Percentiles rank a stretch among this genome's conserved stretches.
phyloP scores from a whole-genome alignment of 257 asterid species.

The Scutellaria minor region DNA sequence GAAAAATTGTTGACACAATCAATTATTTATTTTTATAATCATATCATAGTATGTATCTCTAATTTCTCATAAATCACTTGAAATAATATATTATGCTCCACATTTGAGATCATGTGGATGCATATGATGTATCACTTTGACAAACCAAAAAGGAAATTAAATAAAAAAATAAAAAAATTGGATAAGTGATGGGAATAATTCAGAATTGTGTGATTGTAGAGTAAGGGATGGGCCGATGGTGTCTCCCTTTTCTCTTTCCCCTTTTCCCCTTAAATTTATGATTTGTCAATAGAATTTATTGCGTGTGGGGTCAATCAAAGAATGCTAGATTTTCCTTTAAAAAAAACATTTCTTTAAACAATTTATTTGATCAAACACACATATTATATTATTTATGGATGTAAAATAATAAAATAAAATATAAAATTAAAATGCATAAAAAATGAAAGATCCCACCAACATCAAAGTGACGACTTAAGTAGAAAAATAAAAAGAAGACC shows the following conservation, averaged over 20 bases:
- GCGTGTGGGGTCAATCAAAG: constrained; percentile 24
- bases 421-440: too few species aligned
- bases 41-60: too few species aligned
- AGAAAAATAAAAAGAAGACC: too few species aligned
- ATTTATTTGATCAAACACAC: too few species aligned
- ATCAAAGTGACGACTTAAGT: too few species aligned
- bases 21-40: too few species aligned
- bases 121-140: too few species aligned
- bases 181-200: constrained; percentile 21
- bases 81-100: not conserved
- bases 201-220: constrained; percentile 19
- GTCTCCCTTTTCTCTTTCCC: not conserved
- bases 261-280: not conserved
- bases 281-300: constrained; percentile 20
- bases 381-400: not conserved
- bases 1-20: too few species aligned
- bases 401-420: too few species aligned
- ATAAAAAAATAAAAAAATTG: not conserved
- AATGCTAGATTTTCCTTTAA: not conserved
- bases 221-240: constrained; percentile 12
- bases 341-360: too few species aligned
- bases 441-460: too few species aligned
- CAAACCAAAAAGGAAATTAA: not conserved
- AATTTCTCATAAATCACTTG: not conserved
- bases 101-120: not conserved